These are phyloP conservation scores for Clathrospora elynae DNA, from an alignment of 2,329 filamentous ascomycete species.

Conservation along the genomic window DNA sequence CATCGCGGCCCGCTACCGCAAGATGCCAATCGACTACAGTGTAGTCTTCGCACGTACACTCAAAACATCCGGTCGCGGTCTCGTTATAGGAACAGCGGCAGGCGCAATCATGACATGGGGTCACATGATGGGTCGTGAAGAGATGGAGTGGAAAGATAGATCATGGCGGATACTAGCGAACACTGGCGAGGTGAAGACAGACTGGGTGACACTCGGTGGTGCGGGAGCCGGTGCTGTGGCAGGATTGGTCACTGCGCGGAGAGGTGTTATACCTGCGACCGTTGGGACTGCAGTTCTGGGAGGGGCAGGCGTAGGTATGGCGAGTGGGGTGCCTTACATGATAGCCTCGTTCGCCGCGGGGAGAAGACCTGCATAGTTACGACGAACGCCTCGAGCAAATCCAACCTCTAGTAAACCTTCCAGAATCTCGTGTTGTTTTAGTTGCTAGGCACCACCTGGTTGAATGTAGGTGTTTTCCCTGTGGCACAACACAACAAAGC, in stretches of 20 bases:
- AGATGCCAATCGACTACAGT: constrained; percentile 34
- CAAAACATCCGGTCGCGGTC: constrained; percentile 54
- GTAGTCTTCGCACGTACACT: constrained; percentile 47
- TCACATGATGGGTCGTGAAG: constrained; percentile 61
- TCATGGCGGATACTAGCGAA: constrained; percentile 67
- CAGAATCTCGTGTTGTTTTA: too few species aligned
- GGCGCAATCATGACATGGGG: constrained; percentile 52
- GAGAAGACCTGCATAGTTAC: constrained; percentile 14
- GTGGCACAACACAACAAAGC: too few species aligned
- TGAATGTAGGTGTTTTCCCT: too few species aligned
- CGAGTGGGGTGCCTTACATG: constrained; percentile 56
- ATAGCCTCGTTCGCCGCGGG: constrained; percentile 25
- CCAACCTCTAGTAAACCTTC: too few species aligned
- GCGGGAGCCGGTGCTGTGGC: constrained; percentile 48
- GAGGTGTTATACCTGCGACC: constrained; percentile 31
- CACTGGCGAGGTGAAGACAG: constrained; percentile 58
- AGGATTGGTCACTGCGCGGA: constrained; percentile 37
- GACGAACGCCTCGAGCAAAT: too few species aligned
- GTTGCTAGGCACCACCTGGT: too few species aligned
- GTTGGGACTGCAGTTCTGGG: constrained; percentile 52
- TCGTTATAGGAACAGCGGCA: constrained; percentile 53
- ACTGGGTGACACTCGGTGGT: constrained; percentile 60
- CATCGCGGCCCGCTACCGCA: constrained; percentile 30
- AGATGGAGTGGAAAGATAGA: constrained; percentile 68
- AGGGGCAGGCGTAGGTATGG: constrained; percentile 56